Base-by-base conservation (phyloP, 306 rosid species). In the Cotoneaster glaucophyllus region DNA sequence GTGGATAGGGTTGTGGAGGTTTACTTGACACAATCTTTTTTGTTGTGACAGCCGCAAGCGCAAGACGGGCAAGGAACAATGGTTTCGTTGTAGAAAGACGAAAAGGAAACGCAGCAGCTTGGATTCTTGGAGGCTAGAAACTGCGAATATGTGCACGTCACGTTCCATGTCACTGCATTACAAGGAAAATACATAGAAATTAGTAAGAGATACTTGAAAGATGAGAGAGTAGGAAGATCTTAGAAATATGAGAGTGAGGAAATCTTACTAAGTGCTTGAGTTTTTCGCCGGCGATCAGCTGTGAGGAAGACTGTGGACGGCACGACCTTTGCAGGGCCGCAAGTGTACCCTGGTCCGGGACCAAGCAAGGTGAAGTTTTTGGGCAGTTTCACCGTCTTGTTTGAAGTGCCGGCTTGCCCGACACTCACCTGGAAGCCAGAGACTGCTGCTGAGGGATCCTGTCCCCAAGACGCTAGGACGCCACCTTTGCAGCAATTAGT, bases 121-220 rank as follows among this genome's bases (percentile, higher is more conserved):
- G 98, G 98, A 45, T 91, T 86, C 86, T 90, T 87, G 64, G 87
- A 90, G 78, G 98, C 96, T 71, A 93, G 90, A 80, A 91, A 90
- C 64, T 93, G 97, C 12, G 98, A 93, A 61, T 93, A 93, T 57
- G 98, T 93, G 54, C 98, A 93, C 50, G 97, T 93, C 69, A 87
- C 98, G 59, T 93, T 93, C 98, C 98, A 93, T 37, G 98, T 91
- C 94, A 91, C 98, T 93, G 88, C 85, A 89, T 74, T 28, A 32
- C 28, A 63, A 68, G 21, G 21, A 34, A 24, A 32, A 75, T 22
- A 5, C n/a, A 11, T 14, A 11, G 15, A 58, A 58, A 28, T 62
- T 14, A n/a, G 32, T 13, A 29, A 28, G 63, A 62, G 8, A 50
- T 17, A 8, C 3, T 29, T 29, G 24, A 18, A 29, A 64, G 13